Evolutionary conservation across 257 asterid genomes (phyloP).

Genomic region (Ballota nigra): DNA sequence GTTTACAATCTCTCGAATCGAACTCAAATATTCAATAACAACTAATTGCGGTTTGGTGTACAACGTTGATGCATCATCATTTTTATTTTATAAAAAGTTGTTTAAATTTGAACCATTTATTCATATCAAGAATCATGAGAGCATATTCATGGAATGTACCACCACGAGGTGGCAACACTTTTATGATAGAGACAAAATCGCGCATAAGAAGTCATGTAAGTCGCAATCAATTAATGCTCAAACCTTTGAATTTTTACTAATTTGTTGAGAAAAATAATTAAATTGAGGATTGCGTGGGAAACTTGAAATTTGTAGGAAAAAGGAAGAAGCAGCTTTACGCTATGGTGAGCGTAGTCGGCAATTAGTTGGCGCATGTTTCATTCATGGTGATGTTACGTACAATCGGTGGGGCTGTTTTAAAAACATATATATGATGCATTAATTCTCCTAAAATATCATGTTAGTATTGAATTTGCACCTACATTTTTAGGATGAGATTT

Average conservation of each 20-base stretch:
- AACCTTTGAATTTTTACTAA: not conserved
- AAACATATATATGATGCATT: too few relatives aligned
- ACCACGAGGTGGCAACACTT: not conserved
- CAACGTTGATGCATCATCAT: too few relatives aligned
- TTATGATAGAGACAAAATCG: not conserved
- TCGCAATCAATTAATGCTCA: not conserved
- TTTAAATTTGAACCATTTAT: not conserved
- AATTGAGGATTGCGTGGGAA: slow-evolving; percentile 11
- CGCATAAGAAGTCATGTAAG: not conserved
- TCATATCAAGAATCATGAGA: not conserved
- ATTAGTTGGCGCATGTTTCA: not conserved
- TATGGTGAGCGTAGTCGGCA: slow-evolving; percentile 16
- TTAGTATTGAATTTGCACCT: too few relatives aligned
- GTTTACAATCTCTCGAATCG: not conserved
- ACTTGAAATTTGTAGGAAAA: not conserved
- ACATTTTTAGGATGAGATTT: too few relatives aligned
- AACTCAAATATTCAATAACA: too few relatives aligned
- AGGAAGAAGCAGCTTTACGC: not conserved
- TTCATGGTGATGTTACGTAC: not conserved
- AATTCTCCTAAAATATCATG: too few relatives aligned
- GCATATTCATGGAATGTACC: slow-evolving; percentile 22
- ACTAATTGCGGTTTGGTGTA: too few relatives aligned
- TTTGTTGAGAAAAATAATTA: not conserved
- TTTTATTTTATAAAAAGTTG: too few relatives aligned
- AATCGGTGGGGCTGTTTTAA: too few relatives aligned